Evolutionary conservation across 345 rosid species (phyloP).

Genomic region (Microthlaspi erraticum): DNA sequence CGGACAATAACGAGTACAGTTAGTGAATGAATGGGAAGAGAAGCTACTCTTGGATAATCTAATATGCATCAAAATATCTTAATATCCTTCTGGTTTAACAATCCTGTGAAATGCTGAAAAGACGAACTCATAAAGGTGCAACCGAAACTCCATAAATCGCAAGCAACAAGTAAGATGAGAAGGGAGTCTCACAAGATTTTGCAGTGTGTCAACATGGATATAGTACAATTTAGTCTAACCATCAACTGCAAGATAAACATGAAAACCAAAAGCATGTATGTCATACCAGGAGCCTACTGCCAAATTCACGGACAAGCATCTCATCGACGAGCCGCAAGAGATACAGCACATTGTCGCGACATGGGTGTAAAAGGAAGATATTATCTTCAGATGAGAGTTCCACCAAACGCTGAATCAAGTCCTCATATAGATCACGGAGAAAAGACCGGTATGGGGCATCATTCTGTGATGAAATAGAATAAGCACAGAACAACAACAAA

Average conservation of each 20-base stretch:
- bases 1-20: slow-evolving; percentile 20
- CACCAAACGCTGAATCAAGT: slow-evolving; percentile 71
- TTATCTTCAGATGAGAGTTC: slow-evolving; percentile 79
- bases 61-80: slow-evolving; percentile 26
- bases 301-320: slow-evolving; percentile 85
- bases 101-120: slow-evolving; percentile 20
- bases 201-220: slow-evolving; percentile 22
- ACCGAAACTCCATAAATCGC: neutral
- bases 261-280: slow-evolving; percentile 22
- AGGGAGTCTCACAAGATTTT: slow-evolving; percentile 2
- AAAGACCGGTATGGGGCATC: slow-evolving; percentile 58
- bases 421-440: slow-evolving; percentile 79
- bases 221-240: slow-evolving; percentile 19
- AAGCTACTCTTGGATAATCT: slow-evolving; percentile 33
- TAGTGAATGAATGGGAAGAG: slow-evolving; percentile 23
- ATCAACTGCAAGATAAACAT: slow-evolving; percentile 16
- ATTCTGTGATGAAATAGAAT: slow-evolving; percentile 54
- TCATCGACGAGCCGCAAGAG: slow-evolving; percentile 83
- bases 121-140: slow-evolving; percentile 11
- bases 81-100: slow-evolving; percentile 11
- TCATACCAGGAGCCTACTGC: slow-evolving; percentile 74
- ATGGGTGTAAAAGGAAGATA: slow-evolving; percentile 84
- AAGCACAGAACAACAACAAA: slow-evolving; percentile 29
- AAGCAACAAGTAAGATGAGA: slow-evolving; percentile 11
- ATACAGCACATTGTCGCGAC: slow-evolving; percentile 87